phyloP scores from a whole-genome alignment of 352 stramenopile species.

The Pythium aphanidermatum region DNA sequence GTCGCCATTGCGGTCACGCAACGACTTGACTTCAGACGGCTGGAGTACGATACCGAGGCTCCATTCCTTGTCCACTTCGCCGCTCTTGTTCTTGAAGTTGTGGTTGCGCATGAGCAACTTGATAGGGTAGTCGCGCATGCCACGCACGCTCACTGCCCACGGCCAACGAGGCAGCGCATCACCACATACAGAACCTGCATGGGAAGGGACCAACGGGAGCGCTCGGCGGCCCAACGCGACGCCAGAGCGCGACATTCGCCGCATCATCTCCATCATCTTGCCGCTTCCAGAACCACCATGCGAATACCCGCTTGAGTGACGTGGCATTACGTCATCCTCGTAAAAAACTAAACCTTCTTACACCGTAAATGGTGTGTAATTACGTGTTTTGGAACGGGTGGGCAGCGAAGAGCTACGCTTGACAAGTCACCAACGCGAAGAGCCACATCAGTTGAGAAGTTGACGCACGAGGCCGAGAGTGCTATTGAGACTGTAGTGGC shows the following conservation, averaged over 20 bases:
- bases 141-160: slow-evolving; percentile 11
- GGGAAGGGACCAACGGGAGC: too few relatives aligned
- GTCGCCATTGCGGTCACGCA: slow-evolving; percentile 58
- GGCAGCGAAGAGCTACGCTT: too few relatives aligned
- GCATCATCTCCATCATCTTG: slow-evolving; percentile 7
- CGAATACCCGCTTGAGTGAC: slow-evolving; percentile 14
- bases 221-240: not conserved
- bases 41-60: slow-evolving; percentile 64
- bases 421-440: too few relatives aligned
- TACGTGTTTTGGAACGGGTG: slow-evolving; percentile 12
- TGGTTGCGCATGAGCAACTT: slow-evolving; percentile 62
- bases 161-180: too few relatives aligned
- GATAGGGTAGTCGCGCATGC: slow-evolving; percentile 52
- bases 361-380: not conserved
- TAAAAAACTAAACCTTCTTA: slow-evolving; percentile 8
- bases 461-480: too few relatives aligned
- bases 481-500: too few relatives aligned
- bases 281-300: not conserved
- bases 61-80: slow-evolving; percentile 70
- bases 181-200: too few relatives aligned
- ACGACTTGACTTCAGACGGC: slow-evolving; percentile 73
- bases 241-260: not conserved
- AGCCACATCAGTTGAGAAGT: too few relatives aligned
- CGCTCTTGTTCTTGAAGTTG: slow-evolving; percentile 41
- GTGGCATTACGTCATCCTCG: slow-evolving; percentile 1